Evolutionary conservation across 371 early-diverging fungal species (phyloP), one percentile per base, ranked within the genome.

Genomic region (Mucor sp.): DNA sequence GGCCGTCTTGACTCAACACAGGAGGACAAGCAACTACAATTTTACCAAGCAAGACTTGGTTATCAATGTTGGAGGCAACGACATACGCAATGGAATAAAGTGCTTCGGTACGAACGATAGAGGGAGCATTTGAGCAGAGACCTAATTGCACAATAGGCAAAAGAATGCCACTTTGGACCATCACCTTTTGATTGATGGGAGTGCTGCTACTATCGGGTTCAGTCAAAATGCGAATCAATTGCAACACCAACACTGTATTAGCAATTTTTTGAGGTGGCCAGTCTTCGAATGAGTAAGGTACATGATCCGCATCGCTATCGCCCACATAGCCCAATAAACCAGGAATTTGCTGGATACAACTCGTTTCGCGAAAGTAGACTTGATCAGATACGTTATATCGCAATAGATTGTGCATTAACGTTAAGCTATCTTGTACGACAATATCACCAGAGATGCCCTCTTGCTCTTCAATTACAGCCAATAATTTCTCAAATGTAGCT

Each of bases 371-470:
- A 76, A 98, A 98, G 68, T 94, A 92, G 68, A 93, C 95, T 86
- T 97, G 98, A 81, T 98, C 97, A 7, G 96, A 95, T 8, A 94
- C 92, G 70, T 99, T 99, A 78, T 95, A 93, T 58, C 93, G 82
- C 47, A 99, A 78, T 30, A 99, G 82, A 66, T 98, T 97, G 62
- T 93, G 90, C 57, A 94, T 91, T 58, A 99, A 82, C 48, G 93
- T 92, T 62, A 99, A 78, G 70, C 97, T 97, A 76, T 99, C 99
- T 70, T 97, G 95, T 9, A 97, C 97, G 68, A 97, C 88, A 67
- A 99, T 96, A 44, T 94, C 96, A 23, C 98, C 98, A 12, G 94
- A 91, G 32, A 94, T 88, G 15, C 94, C 96, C 44, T 95, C 97
- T 68, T 97, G 97, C n/a, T 94, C 95, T 55, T 88, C 79, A 67